phyloP scores from a whole-genome alignment of 1,284 basidiomycete genomes.

The Cutaneotrichosporon cutaneum region DNA sequence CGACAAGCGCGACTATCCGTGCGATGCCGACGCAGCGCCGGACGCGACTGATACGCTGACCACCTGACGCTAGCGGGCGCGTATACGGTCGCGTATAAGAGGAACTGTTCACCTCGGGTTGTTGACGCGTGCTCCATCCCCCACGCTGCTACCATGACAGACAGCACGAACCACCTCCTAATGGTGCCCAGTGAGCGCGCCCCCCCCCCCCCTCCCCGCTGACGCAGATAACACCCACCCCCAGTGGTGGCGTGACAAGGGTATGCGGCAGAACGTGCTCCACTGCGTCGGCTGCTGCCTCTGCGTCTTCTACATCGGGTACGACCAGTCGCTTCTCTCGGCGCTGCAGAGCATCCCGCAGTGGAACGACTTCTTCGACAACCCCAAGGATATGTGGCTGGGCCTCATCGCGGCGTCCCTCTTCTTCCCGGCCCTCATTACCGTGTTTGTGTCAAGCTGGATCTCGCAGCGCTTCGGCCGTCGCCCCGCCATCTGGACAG shows the following conservation, averaged over 20 bases:
- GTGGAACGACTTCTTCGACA: conserved; percentile 35
- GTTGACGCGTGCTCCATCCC: too few relatives aligned
- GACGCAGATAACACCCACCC: conserved; percentile 28
- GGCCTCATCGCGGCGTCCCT: conserved; percentile 32
- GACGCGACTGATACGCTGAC: too few relatives aligned
- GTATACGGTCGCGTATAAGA: too few relatives aligned
- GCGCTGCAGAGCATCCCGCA: conserved; percentile 29
- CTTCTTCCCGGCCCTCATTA: conserved; percentile 33
- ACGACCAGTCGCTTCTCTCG: conserved; percentile 32
- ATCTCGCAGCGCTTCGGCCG: conserved; percentile 30
- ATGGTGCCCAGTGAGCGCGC: too few relatives aligned
- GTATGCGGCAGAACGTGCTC: conserved; percentile 30
- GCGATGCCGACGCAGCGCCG: too few relatives aligned
- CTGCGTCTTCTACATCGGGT: conserved; percentile 32
- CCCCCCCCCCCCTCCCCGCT: too few relatives aligned
- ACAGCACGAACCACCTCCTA: too few relatives aligned
- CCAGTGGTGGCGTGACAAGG: conserved; percentile 35
- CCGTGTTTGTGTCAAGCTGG: conserved; percentile 28
- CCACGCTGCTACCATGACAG: too few relatives aligned
- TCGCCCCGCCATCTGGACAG: conserved; percentile 28
- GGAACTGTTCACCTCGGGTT: too few relatives aligned
- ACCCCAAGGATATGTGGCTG: conserved; percentile 29
- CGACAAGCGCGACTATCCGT: too few relatives aligned
- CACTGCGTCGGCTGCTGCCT: conserved; percentile 29
- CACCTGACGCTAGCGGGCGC: too few relatives aligned